Percentiles rank a stretch among this genome's conserved stretches.
Conservation (phyloP, 345 rosid species). For the Corchorus capsularis region DNA sequence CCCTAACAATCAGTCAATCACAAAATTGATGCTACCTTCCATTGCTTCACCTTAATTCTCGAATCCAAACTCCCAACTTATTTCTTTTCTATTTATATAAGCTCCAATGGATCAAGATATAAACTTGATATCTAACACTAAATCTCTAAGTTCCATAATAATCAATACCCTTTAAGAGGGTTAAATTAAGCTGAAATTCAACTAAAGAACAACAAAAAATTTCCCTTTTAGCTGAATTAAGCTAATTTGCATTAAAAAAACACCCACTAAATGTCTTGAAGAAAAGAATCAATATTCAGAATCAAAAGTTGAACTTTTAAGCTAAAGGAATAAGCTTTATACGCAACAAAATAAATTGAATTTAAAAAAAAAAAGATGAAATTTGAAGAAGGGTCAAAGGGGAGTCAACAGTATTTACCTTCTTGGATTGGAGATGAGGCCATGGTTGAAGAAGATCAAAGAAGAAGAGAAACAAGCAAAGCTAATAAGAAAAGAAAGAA, state of each 20-base stretch:
- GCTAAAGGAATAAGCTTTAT: not conserved
- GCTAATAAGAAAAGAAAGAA: not conserved
- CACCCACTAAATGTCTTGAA: not conserved
- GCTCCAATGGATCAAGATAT: conserved; percentile 10
- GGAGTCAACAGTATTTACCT: conserved; percentile 29
- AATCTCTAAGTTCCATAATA: not conserved
- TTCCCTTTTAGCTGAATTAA: not conserved
- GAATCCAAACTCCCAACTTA: not conserved
- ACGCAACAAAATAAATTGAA: not conserved
- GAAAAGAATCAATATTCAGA: not conserved
- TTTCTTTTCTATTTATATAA: not conserved
- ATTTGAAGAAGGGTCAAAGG: conserved; percentile 8
- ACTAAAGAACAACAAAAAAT: not conserved
- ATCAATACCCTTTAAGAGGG: not conserved
- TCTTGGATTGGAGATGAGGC: conserved; percentile 32
- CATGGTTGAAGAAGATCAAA: conserved; percentile 22
- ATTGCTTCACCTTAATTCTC: not conserved
- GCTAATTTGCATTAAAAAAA: not conserved
- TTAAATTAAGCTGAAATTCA: conserved; percentile 5
- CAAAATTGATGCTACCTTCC: not conserved
- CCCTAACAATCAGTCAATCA: conserved; percentile 3
- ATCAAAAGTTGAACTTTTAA: not conserved
- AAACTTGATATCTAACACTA: not conserved
- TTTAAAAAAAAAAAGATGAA: not conserved
- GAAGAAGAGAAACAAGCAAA: not conserved